phyloP scores from a whole-genome alignment of 495 filamentous ascomycete species.

The Pyrenula aspistea region DNA sequence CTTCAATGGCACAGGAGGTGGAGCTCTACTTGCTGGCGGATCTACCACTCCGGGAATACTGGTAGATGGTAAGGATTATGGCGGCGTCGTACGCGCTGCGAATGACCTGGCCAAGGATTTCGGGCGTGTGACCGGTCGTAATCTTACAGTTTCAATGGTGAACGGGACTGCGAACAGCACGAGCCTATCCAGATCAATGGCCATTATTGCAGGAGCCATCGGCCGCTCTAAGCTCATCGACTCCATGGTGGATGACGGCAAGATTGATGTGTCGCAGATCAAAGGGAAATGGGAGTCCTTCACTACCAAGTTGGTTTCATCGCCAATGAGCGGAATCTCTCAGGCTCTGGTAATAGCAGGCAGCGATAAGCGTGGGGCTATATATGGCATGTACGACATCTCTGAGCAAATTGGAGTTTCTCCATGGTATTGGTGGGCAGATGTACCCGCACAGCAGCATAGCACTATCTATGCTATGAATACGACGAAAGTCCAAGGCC shows the following conservation, averaged over 20 bases:
- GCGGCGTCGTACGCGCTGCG: constrained; percentile 56
- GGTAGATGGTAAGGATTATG: constrained; percentile 38
- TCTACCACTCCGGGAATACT: constrained; percentile 6
- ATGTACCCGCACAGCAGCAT: constrained; percentile 44
- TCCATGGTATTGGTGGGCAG: constrained; percentile 69
- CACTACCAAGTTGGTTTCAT: constrained; percentile 42
- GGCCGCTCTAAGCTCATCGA: constrained; percentile 51
- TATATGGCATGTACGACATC: constrained; percentile 63
- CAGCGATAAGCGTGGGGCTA: constrained; percentile 54
- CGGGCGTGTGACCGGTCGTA: constrained; percentile 51
- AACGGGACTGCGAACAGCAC: constrained; percentile 26
- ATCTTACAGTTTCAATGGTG: constrained; percentile 20
- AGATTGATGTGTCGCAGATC: constrained; percentile 41
- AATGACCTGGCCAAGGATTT: constrained; percentile 60
- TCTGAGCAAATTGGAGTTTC: constrained; percentile 68
- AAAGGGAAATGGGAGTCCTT: constrained; percentile 62
- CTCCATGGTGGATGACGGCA: constrained; percentile 34
- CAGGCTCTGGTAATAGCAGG: constrained; percentile 59
- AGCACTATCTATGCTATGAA: constrained; percentile 42
- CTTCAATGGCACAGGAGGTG: constrained; percentile 3
- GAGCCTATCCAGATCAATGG: constrained; percentile 3
- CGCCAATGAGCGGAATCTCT: constrained; percentile 42
- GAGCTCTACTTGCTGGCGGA: constrained; percentile 2
- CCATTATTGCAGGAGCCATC: constrained; percentile 62
- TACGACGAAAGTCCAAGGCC: constrained; percentile 40